Base-by-base conservation (phyloP, 495 filamentous ascomycete genomes). In the Talaromyces proteolyticus region DNA sequence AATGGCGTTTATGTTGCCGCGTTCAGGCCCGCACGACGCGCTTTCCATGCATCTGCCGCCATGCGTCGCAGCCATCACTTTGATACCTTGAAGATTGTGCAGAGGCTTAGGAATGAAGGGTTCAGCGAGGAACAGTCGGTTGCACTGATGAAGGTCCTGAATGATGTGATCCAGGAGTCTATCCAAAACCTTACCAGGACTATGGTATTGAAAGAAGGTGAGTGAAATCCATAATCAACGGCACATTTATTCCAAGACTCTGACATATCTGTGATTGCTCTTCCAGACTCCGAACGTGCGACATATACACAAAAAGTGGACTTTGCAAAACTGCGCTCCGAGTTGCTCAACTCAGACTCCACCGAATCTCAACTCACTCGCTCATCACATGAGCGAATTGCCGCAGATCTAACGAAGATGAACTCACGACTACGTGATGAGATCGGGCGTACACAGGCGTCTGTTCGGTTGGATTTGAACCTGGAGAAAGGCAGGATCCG, bases 281-380 rank as follows among this genome's bases (percentile, higher is more conserved):
- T 21, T 42, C 18, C 53, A 79, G 76, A 79, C 49, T 73, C 76
- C 40, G 76, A 78, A 55, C 56, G 74, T 56, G 85, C 89, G 5
- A 94, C 89, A 2, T 99, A 99, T 69, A 95, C 91, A 0, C 94
- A 97, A 62, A 97, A 97, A 68, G 94, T 99, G 49, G 93, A 99
- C 70, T 97, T 99, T 59, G 89, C 93, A n/a, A 96, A 97, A 74
- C 82, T 97, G 17, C 89, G 93, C 62, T 92, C 89, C 21, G 93
- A 99, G 66, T 81, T 99, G 2, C 80, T 95, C 0, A 87, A 87
- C 8, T 81, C 90, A 4, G 94, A 99, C 68, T 90, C 86, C 39
- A 91, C 87, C 42, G 93, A 99, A 70, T 82, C 86, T 2, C 84
- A 87, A 57, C 82, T 92, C 18, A 95, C 94, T 6, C 87, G 87